Evolutionary conservation across 441 rosid species (phyloP), one percentile per base, ranked within the genome.

Genomic region (Caryocar brasiliense): DNA sequence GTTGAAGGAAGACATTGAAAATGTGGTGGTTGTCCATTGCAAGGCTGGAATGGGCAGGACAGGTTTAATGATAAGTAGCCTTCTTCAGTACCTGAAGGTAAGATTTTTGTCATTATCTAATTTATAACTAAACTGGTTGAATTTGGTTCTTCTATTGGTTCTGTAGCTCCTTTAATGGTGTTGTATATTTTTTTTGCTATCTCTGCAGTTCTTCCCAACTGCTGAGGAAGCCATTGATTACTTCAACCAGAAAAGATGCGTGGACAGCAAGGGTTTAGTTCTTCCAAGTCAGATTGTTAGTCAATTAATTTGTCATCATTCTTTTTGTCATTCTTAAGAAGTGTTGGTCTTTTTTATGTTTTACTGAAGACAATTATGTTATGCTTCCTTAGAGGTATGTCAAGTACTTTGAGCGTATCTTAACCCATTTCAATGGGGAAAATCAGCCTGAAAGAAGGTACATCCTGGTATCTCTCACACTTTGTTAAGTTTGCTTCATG

Each of bases 41-140:
- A 87, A 87, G 63, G 96, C 95, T 24, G 95, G 92, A 20, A 76
- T 87, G 91, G 95, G 72, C 43, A 82, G 96, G 67, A 87, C 95
- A 14, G 96, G 96, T 22, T 49, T 87, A 54, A 88, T 88, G 96
- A 79, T 81, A 42, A 80, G 92, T 51, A 70, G 92, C 66, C 89
- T 88, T 64, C 95, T 88, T 53, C 63, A 85, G 29, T 81, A 39
- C 67, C 76, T 88, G 46, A 85, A 88, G 92, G 95, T 88, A 49
- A 62, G 56, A 29, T 37, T 20, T 45, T 12, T 22, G 38, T 42
- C 19, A 13, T 24, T 26, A 14, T 47, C n/a, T 30, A 30, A 22
- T 40, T 36, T 12, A 12, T 28, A 15, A n/a, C 7, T 35, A 19
- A 24, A 17, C 36, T 12, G 14, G 45, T 19, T 30, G 11, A 61